These are phyloP conservation scores for Paramecium pentaurelia DNA, from an alignment of 73 alveolate species.

Conservation along the genomic window DNA sequence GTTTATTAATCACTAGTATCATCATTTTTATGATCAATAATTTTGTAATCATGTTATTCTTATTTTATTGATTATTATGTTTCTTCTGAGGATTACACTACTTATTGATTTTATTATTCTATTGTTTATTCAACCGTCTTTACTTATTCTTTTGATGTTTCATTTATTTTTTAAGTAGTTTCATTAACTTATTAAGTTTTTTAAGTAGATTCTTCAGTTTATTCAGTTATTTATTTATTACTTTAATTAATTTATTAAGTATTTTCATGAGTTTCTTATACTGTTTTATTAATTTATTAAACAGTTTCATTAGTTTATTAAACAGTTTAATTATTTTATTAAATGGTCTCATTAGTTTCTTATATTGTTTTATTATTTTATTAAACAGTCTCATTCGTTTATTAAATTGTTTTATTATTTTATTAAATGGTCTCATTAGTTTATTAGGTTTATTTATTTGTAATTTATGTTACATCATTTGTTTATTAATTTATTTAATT, in stretches of 20 bases:
- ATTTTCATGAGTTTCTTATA: neutral
- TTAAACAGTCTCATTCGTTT: neutral
- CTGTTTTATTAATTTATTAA: neutral
- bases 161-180: neutral
- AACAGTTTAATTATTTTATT: neutral
- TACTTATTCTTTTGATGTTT: neutral
- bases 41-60: neutral
- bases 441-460: too few relatives aligned
- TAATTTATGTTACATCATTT: neutral
- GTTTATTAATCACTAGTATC: neutral
- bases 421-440: neutral
- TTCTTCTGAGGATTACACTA: neutral
- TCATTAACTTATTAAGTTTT: neutral
- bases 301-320: neutral
- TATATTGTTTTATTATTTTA: too few relatives aligned
- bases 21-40: neutral
- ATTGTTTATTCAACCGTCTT: neutral
- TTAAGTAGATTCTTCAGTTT: neutral
- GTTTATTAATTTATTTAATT: neutral
- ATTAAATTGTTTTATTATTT: too few relatives aligned
- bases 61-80: neutral
- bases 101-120: too few relatives aligned
- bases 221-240: too few relatives aligned
- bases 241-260: too few relatives aligned
- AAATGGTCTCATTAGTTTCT: neutral